These are phyloP conservation scores for Bifiguratus adelaidae DNA, from an alignment of 192 early-diverging fungal genomes.

Conservation along the genomic window DNA sequence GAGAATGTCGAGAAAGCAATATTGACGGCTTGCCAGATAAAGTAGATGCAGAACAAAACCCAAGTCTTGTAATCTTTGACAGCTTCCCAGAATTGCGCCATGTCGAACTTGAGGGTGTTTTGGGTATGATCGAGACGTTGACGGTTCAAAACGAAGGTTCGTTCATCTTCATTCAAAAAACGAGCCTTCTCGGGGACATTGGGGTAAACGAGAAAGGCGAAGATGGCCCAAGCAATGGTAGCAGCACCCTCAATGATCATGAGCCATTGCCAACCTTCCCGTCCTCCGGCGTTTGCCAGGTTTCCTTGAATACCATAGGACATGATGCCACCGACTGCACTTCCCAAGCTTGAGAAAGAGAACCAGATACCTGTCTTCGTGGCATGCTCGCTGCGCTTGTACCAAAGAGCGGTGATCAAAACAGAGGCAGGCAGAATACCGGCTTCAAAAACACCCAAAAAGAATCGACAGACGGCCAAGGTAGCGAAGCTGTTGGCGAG, in stretches of 20 bases:
- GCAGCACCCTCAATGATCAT: slow-evolving; percentile 50
- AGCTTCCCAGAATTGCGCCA: slow-evolving; percentile 3
- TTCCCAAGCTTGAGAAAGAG: slow-evolving; percentile 33
- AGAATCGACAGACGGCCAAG: slow-evolving; percentile 25
- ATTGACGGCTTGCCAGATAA: slow-evolving; percentile 9
- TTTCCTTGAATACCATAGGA: slow-evolving; percentile 39
- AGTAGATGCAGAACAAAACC: slow-evolving; percentile 11
- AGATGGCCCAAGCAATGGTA: slow-evolving; percentile 21
- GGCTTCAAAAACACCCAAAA: slow-evolving; percentile 38
- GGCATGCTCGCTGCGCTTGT: slow-evolving; percentile 37
- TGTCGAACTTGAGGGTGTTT: background rate
- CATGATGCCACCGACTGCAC: slow-evolving; percentile 47
- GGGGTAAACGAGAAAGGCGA: slow-evolving; percentile 28
- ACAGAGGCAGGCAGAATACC: slow-evolving; percentile 30
- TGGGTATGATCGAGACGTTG: slow-evolving; percentile 11
- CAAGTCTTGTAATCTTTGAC: slow-evolving; percentile 11
- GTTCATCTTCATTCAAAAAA: background rate
- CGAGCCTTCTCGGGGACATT: slow-evolving; percentile 15
- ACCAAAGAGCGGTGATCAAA: slow-evolving; percentile 46
- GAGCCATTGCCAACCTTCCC: slow-evolving; percentile 5
- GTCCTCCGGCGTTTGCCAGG: slow-evolving; percentile 21
- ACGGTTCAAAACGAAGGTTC: slow-evolving; percentile 9
- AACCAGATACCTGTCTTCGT: slow-evolving; percentile 36
- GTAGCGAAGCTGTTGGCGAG: slow-evolving; percentile 3
- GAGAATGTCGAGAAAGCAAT: slow-evolving; percentile 6